These are phyloP conservation scores for Phylloporus scabripes DNA, from an alignment of 768 basidiomycete species.

Conservation along the genomic window DNA sequence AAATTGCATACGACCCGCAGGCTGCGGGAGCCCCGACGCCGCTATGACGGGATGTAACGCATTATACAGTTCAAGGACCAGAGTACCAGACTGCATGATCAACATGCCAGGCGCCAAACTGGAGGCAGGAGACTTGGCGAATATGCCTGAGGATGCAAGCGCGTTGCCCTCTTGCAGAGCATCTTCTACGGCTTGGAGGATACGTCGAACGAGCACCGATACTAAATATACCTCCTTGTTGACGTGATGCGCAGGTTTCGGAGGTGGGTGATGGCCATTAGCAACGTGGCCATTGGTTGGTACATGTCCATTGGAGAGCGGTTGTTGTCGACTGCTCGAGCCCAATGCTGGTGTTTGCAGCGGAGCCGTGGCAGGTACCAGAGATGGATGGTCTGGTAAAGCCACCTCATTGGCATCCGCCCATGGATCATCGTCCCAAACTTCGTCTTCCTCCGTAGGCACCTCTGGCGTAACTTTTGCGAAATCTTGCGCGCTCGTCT, in stretches of 20 bases:
- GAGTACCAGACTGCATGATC: conserved; percentile 55
- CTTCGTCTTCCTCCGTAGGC: conserved; percentile 38
- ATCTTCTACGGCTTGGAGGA: conserved; percentile 54
- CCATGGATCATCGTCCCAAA: conserved; percentile 74
- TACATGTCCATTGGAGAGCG: conserved; percentile 9
- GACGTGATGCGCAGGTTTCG: conserved; percentile 14
- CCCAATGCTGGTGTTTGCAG: conserved; percentile 36
- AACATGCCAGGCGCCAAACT: conserved; percentile 43
- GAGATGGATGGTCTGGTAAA: conserved; percentile 27
- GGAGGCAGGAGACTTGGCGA: conserved; percentile 33
- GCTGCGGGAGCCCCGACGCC: conserved; percentile 40
- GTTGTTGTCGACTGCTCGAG: conserved; percentile 57
- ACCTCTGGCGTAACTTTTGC: conserved; percentile 17
- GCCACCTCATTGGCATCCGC: conserved; percentile 37
- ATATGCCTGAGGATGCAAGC: conserved; percentile 52
- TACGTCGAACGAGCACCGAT: conserved; percentile 48
- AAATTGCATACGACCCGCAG: conserved; percentile 62
- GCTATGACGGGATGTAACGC: conserved; percentile 71
- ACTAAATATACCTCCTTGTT: conserved; percentile 53
- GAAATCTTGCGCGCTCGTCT: conserved; percentile 18
- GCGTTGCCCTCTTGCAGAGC: conserved; percentile 63
- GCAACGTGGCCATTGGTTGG: conserved; percentile 22
- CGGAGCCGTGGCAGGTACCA: conserved; percentile 18
- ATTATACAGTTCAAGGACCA: conserved; percentile 72
- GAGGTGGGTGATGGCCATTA: conserved; percentile 12